phyloP scores from a whole-genome alignment of 106 monocot species.

The Allium fistulosum region DNA sequence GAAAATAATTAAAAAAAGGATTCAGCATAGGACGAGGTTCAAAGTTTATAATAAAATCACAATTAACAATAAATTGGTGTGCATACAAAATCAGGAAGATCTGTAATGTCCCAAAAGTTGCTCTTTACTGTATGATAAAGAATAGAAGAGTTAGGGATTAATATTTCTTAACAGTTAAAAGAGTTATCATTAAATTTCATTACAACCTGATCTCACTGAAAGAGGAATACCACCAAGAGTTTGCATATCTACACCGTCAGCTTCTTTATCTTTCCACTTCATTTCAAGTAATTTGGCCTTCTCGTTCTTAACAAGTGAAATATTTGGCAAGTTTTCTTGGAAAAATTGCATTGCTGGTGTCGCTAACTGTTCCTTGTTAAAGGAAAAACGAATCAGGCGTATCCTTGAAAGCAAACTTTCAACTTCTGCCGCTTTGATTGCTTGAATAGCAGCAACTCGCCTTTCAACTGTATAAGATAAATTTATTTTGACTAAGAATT shows the following conservation, averaged over 20 bases:
- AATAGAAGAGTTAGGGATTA: not conserved
- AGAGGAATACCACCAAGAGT: slow-evolving; percentile 17
- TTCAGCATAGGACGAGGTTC: not conserved
- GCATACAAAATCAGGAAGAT: slow-evolving; percentile 46
- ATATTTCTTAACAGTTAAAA: not conserved
- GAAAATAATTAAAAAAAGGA: not conserved
- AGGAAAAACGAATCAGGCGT: slow-evolving; percentile 45
- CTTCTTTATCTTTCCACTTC: slow-evolving; percentile 25
- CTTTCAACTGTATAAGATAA: slow-evolving; percentile 31
- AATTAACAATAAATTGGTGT: not conserved
- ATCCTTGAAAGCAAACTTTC: slow-evolving; percentile 36
- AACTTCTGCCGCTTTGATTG: slow-evolving; percentile 51
- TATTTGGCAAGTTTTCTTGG: slow-evolving; percentile 52
- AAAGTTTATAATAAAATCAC: not conserved
- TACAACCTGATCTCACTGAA: slow-evolving; percentile 44
- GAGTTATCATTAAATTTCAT: not conserved
- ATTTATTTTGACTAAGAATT: too few species aligned
- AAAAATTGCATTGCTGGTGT: slow-evolving; percentile 48
- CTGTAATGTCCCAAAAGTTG: slow-evolving; percentile 28
- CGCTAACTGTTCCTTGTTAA: slow-evolving; percentile 51
- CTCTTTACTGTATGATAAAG: slow-evolving; percentile 39
- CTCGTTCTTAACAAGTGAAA: slow-evolving; percentile 35
- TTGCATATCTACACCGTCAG: slow-evolving; percentile 14
- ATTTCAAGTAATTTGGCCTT: slow-evolving; percentile 42
- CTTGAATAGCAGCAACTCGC: slow-evolving; percentile 52